Evolutionary conservation across 805 yeast species (phyloP), one percentile per base, ranked within the genome.

Genomic region (Yarrowia keelungensis): DNA sequence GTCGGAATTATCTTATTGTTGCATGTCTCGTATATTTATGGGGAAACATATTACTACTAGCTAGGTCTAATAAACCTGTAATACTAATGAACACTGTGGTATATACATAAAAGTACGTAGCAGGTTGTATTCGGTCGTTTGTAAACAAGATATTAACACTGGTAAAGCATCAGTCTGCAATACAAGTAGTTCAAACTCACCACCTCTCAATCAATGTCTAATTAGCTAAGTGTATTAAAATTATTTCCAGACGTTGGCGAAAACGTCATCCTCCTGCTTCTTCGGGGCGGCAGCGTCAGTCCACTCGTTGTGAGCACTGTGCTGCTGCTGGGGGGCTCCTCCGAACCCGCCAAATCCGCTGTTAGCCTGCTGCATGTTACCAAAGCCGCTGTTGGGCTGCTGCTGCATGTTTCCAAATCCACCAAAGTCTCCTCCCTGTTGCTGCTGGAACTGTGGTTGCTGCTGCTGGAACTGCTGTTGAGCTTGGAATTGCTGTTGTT

Each of bases 191-290:
- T n/a, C n/a, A n/a, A n/a, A n/a, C n/a, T n/a, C 19, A 5, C 32
- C 39, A 38, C 39, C 39, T 38, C 39, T 2, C 12, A 10, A 10
- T 11, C 12, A 11, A 38, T 43, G 19, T 42, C 19, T 41, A n/a
- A 46, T 54, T 45, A 38, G 66, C 38, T 47, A 42, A 68, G 45
- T 59, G 70, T 38, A 51, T 54, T 22, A 36, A 36, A 43, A 41
- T 69, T 71, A 79, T 59, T 71, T 74, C 81, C 81, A 79, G 22
- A 79, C 81, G 68, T 79, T 79, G 16, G 75, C 75, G 70, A 77
- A 78, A 12, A 78, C 67, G 50, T 78, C 80, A 51, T 79, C 81
- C 10, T 75, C 79, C 26, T 69, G 69, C 42, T 67, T 50, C 68
- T 71, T 65, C n/a, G 68, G 68, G 51, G 69, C 70, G 47, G 67